Percentiles rank a stretch among this genome's conserved stretches.
Evolutionary conservation across 306 rosid species (phyloP).

Genomic region (Hylodesmum podocarpum): DNA sequence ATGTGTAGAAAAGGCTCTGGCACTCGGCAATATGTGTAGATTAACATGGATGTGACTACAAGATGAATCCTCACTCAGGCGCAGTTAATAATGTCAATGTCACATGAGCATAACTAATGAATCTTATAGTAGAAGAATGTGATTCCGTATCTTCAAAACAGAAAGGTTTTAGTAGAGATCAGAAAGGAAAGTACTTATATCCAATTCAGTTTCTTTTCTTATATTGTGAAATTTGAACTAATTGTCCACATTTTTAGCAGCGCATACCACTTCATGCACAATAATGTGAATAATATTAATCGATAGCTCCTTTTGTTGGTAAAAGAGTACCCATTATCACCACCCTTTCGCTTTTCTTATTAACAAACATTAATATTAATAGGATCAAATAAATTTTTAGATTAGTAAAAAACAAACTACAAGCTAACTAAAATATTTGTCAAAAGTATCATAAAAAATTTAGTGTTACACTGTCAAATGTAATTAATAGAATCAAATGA

Average conservation of each 20-base stretch:
- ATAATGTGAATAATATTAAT: background rate
- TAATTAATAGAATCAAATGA: too few species aligned
- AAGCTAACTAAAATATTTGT: too few species aligned
- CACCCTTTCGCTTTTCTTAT: too few species aligned
- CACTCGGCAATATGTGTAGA: slow-evolving; percentile 43
- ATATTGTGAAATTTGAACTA: slow-evolving; percentile 1
- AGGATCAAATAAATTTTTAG: too few species aligned
- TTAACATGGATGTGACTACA: slow-evolving; percentile 18
- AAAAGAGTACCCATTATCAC: too few species aligned
- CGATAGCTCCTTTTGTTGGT: background rate
- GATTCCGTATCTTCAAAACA: slow-evolving; percentile 11
- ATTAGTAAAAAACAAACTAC: too few species aligned
- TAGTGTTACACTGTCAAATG: too few species aligned
- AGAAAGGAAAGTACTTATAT: background rate
- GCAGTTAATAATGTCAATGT: background rate
- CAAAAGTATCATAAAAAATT: too few species aligned
- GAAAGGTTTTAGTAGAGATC: background rate
- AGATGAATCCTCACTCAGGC: background rate
- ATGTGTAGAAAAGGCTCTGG: slow-evolving; percentile 59
- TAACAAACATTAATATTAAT: too few species aligned
- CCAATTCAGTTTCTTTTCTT: slow-evolving; percentile 17
- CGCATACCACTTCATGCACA: background rate
- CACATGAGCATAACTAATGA: background rate
- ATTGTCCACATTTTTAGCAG: background rate
- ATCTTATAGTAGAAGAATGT: background rate